Evolutionary conservation across 495 filamentous ascomycete species (phyloP).

Genomic region (Penicillium ucsense): DNA sequence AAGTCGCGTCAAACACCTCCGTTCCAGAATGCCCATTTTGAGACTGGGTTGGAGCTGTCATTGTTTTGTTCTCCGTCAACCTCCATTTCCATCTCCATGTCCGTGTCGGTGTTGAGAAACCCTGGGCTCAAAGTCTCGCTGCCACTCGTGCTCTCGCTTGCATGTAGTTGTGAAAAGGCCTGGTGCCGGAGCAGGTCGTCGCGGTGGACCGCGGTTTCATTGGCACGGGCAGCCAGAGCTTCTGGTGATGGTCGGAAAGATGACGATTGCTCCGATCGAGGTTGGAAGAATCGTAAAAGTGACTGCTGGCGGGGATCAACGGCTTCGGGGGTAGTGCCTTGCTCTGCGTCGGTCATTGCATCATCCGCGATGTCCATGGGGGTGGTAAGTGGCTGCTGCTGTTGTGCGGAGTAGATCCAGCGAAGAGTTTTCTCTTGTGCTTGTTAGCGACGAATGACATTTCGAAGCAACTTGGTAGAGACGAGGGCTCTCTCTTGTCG

Average conservation of each 20-base stretch:
- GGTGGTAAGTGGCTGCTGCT: slow-evolving; percentile 18
- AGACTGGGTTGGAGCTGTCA: slow-evolving; percentile 10
- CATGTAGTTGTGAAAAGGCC: slow-evolving; percentile 10
- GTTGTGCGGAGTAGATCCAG: slow-evolving; percentile 35
- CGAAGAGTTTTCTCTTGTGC: slow-evolving; percentile 36
- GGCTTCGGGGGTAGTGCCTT: slow-evolving; percentile 13
- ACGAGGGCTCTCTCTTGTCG: no score
- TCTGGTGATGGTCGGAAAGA: slow-evolving; percentile 19
- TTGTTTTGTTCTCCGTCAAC: slow-evolving; percentile 28
- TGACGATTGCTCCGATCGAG: slow-evolving; percentile 14
- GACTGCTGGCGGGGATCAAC: slow-evolving; percentile 38
- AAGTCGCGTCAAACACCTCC: slow-evolving; percentile 14
- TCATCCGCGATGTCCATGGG: slow-evolving; percentile 15
- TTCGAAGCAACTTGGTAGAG: no score
- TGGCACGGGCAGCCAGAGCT: slow-evolving; percentile 19
- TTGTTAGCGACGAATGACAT: slow-evolving; percentile 9
- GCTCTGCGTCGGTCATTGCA: slow-evolving; percentile 22
- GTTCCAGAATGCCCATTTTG: slow-evolving; percentile 10
- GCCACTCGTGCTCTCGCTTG: slow-evolving; percentile 9
- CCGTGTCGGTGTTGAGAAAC: slow-evolving; percentile 8
- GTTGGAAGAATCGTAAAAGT: slow-evolving; percentile 34
- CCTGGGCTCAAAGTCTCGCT: slow-evolving; percentile 19
- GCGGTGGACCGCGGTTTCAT: slow-evolving; percentile 10
- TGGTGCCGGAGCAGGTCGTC: slow-evolving; percentile 12
- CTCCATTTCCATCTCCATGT: slow-evolving; percentile 37